phyloP scores from a whole-genome alignment of 163 green algal species.

The Chlorella variabilis region DNA sequence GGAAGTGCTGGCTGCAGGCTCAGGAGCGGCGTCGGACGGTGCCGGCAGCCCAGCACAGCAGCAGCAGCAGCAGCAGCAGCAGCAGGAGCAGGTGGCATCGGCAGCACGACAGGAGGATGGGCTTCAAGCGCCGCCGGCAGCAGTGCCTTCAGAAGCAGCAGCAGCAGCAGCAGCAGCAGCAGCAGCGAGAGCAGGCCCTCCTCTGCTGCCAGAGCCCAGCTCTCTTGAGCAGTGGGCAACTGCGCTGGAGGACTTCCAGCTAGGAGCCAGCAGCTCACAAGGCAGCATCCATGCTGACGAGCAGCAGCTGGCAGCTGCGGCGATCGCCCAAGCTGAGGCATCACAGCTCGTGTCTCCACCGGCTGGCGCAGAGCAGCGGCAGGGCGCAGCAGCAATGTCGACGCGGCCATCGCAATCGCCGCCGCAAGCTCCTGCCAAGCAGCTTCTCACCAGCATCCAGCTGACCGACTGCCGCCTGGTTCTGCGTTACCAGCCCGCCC shows the following conservation, averaged over 20 bases:
- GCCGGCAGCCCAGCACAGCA: background rate
- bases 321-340: too few species aligned
- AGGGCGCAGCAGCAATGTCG: background rate
- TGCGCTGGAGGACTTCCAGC: background rate
- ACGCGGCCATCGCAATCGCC: background rate
- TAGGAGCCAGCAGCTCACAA: background rate
- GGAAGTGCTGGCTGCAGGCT: background rate
- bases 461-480: conserved; percentile 21
- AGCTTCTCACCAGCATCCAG: background rate
- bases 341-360: too few species aligned
- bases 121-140: background rate
- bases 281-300: background rate
- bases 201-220: background rate
- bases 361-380: background rate
- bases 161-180: background rate
- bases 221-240: background rate
- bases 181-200: background rate
- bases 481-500: conserved; percentile 26
- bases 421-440: background rate
- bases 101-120: background rate
- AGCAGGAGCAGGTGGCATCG: background rate
- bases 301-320: background rate
- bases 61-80: background rate
- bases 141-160: background rate
- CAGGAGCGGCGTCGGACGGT: background rate